Conservation (phyloP, 1,139 yeast genomes). For the Blastobotrys capitulatus region DNA sequence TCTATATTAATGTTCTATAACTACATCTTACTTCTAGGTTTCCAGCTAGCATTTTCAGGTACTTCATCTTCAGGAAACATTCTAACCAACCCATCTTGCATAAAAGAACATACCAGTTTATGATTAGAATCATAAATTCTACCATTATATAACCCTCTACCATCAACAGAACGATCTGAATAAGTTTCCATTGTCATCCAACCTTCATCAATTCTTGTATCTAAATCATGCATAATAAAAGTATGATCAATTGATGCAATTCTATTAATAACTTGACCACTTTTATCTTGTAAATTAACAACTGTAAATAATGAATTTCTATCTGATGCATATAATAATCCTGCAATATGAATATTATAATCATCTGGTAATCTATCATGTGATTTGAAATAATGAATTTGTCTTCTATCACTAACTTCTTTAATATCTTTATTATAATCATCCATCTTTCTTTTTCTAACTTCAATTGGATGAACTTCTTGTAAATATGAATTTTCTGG, state of each 20-base stretch:
- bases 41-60: not conserved
- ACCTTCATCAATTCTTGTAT: conserved; percentile 24
- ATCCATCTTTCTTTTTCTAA: conserved; percentile 27
- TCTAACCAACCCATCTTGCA: conserved; percentile 33
- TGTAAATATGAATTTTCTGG: conserved; percentile 14
- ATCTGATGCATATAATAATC: conserved; percentile 31
- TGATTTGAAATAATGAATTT: conserved; percentile 28
- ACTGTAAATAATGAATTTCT: conserved; percentile 33
- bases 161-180: conserved; percentile 28
- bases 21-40: too few relatives aligned
- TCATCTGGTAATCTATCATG: conserved; percentile 21
- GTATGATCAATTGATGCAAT: conserved; percentile 33
- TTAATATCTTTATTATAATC: conserved; percentile 18
- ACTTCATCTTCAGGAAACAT: conserved; percentile 12
- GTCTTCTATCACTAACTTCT: conserved; percentile 23
- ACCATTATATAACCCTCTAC: conserved; percentile 32
- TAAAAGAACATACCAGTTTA: conserved; percentile 29
- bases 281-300: conserved; percentile 26
- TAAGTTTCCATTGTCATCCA: conserved; percentile 33
- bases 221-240: conserved; percentile 29
- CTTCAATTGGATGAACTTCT: conserved; percentile 30
- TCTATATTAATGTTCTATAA: too few relatives aligned
- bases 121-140: conserved; percentile 26
- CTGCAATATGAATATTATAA: conserved; percentile 30
- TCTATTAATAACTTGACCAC: conserved; percentile 17